Conservation (phyloP, 306 rosid genomes). For the Cicer arietinum region DNA sequence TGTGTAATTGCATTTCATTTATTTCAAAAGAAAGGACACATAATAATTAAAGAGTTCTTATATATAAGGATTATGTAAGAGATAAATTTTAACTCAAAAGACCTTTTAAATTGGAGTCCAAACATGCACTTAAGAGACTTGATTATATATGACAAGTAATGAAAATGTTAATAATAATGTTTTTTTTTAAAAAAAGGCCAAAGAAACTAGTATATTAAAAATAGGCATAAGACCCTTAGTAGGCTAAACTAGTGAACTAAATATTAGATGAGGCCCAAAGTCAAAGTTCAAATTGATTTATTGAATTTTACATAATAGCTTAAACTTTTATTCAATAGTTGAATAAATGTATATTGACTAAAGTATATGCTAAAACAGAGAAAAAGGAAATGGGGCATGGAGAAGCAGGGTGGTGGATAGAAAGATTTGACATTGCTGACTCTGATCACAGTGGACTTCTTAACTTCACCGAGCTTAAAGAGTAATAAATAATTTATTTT, state of each 20-base stretch:
- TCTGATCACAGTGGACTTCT: slow-evolving; percentile 59
- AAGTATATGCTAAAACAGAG: slow-evolving; percentile 53
- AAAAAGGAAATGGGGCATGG: slow-evolving; percentile 60
- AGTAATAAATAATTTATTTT: slow-evolving; percentile 45
- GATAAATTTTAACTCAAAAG: too few species aligned
- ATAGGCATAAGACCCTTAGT: not conserved
- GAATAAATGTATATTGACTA: not conserved
- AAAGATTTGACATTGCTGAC: slow-evolving; percentile 66
- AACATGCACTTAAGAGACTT: too few species aligned
- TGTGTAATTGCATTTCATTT: not conserved
- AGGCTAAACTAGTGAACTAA: not conserved
- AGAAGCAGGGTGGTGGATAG: slow-evolving; percentile 89
- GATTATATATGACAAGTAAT: too few species aligned
- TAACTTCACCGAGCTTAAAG: slow-evolving; percentile 68
- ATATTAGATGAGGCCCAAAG: not conserved
- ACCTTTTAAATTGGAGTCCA: too few species aligned
- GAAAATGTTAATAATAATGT: too few species aligned
- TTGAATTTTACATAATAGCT: not conserved
- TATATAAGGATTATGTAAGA: too few species aligned
- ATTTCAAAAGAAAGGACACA: not conserved
- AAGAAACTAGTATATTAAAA: too few species aligned
- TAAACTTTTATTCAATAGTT: not conserved
- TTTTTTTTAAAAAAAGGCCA: too few species aligned
- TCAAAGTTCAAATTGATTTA: not conserved
- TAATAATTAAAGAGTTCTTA: not conserved